These are phyloP conservation scores for Cyclaneusma minus DNA, from an alignment of 2,329 filamentous ascomycete genomes.

Conservation along the genomic window DNA sequence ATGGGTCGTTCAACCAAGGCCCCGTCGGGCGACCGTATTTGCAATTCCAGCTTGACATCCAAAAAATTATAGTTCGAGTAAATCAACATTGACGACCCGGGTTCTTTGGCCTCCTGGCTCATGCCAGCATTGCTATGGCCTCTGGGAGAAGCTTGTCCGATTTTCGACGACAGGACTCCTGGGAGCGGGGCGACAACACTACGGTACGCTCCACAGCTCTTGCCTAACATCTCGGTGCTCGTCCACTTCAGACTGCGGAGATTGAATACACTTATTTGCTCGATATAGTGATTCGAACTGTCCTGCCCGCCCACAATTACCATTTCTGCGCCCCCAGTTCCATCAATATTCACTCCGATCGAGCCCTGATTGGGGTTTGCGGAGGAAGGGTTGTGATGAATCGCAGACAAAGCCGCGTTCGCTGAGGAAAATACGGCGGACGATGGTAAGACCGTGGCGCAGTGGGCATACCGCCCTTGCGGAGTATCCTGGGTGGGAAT, in stretches of 20 bases:
- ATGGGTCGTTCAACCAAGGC: conserved; percentile 76
- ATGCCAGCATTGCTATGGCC: conserved; percentile 23
- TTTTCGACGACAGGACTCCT: conserved; percentile 45
- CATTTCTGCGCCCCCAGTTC: conserved; percentile 89
- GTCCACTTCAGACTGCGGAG: conserved; percentile 92
- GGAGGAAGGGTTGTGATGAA: conserved; percentile 77
- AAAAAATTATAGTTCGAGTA: conserved; percentile 99
- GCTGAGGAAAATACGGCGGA: conserved; percentile 75
- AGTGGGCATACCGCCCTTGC: conserved; percentile 92
- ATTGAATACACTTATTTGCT: conserved; percentile 98
- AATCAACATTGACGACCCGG: conserved; percentile 70
- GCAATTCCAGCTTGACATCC: conserved; percentile 89
- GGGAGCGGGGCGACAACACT: conserved; percentile 82
- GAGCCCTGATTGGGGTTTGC: conserved; percentile 75
- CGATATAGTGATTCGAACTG: conserved; percentile 95
- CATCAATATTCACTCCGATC: conserved; percentile 79
- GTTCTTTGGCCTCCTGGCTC: conserved; percentile 37
- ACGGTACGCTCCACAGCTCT: conserved; percentile 90
- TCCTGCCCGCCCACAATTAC: conserved; percentile 93
- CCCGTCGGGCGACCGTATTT: conserved; percentile 74
- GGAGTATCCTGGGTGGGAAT: conserved; percentile 69
- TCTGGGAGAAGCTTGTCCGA: conserved; percentile 39
- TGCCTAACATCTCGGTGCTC: conserved; percentile 69
- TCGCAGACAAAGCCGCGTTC: conserved; percentile 59
- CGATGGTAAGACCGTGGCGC: conserved; percentile 81